Base-by-base conservation (phyloP, 2,329 filamentous ascomycete species). In the Orbilia brochopaga region DNA sequence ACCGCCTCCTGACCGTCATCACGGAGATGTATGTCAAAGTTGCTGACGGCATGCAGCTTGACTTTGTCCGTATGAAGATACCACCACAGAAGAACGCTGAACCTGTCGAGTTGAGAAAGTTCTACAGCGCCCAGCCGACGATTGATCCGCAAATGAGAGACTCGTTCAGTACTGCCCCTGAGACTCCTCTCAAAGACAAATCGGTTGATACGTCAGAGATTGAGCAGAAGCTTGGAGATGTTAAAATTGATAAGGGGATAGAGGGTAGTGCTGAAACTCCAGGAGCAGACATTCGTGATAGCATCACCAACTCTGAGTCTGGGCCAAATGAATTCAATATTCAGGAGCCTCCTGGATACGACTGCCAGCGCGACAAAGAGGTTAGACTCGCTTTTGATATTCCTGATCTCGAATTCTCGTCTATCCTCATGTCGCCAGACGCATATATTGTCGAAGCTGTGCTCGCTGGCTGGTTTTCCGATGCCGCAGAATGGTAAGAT, bases 1-100 rank as follows among this genome's bases (percentile, higher is more conserved):
- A 40, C n/a, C 60, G 21, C 2, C 40, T 72, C 5, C 51, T 72
- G 3, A 13, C 10, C 2, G 37, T 32, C 2, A 48, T 72, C 32
- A 72, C 60, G 2, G 55, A 65, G 6, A 72, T 72, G 67, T 72
- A 65, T 17, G 40, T 42, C 24, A 56, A 65, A 23, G 52, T 30
- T 7, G 60, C 55, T 11, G 67, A 56, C 1, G 67, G 67, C n/a
- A 60, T 72, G 40, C 67, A 65, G 19, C 37, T 72, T 1, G 67
- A 72, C 6, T 72, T 65, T 23, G 53, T 65, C 40, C 51, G 44
- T 24, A 44, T 61, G 30, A 72, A 61, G 15, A 6, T 65, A 35
- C 51, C 21, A 1, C 19, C 24, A 23, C 35, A 53, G 11, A 56
- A 64, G 35, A 40, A 24, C 5, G 2, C 17, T 17, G 19, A n/a